These are phyloP conservation scores for Diaporthe vaccinii DNA, from an alignment of 2,329 filamentous ascomycete genomes.

Conservation along the genomic window DNA sequence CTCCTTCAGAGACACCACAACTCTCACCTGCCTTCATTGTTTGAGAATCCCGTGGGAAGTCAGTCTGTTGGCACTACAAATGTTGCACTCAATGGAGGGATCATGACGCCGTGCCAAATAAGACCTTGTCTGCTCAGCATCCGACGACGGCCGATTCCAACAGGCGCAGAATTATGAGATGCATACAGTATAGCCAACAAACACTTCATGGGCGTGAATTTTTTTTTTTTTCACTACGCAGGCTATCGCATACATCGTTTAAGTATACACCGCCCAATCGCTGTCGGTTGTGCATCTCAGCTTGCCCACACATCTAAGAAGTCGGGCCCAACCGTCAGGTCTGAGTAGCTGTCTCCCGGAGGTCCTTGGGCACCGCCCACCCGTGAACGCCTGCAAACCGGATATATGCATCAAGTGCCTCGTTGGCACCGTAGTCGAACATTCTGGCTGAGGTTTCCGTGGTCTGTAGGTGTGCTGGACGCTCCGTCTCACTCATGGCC, in stretches of 20 bases:
- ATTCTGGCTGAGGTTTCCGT: neutral
- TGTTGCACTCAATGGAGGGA: neutral
- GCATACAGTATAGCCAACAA: neutral
- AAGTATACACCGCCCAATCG: neutral
- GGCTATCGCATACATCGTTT: neutral
- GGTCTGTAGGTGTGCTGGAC: conserved; percentile 77
- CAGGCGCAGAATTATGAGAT: neutral
- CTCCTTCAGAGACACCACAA: neutral
- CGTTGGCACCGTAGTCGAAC: conserved; percentile 73
- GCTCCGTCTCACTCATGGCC: conserved; percentile 78
- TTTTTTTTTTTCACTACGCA: neutral
- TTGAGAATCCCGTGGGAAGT: neutral
- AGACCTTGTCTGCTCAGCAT: neutral
- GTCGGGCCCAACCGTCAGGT: neutral
- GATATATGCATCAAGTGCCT: conserved; percentile 81
- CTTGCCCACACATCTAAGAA: neutral
- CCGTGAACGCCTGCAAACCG: conserved; percentile 78
- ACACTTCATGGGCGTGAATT: neutral
- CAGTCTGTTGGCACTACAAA: neutral
- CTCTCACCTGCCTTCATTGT: neutral
- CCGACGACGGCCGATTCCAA: neutral
- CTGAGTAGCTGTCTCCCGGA: conserved; percentile 60
- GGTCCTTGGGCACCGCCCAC: conserved; percentile 78
- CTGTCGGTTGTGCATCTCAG: neutral
- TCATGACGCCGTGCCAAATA: neutral